These are phyloP conservation scores for Pestalotiopsis sp. DNA, from an alignment of 2,329 filamentous ascomycete species.

Conservation along the genomic window DNA sequence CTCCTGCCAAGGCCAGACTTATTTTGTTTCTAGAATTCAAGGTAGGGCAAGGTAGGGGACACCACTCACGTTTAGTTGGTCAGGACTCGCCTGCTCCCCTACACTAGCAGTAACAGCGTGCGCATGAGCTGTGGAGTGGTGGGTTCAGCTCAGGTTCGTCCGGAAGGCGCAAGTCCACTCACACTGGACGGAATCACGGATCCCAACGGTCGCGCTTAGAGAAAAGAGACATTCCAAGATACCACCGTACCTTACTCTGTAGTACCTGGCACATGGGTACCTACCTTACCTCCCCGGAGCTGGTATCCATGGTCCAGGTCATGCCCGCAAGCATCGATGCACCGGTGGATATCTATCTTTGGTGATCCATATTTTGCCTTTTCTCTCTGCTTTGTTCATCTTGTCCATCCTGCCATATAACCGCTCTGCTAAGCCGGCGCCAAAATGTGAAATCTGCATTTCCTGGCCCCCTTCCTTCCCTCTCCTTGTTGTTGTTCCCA, in stretches of 20 bases:
- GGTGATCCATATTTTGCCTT: background rate
- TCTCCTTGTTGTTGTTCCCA: background rate
- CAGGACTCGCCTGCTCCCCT: background rate
- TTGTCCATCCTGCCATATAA: background rate
- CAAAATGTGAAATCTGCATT: background rate
- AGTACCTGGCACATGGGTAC: background rate
- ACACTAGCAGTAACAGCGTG: background rate
- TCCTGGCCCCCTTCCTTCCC: background rate
- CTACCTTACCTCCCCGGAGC: background rate
- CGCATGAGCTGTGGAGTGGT: background rate
- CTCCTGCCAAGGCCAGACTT: constrained; percentile 1
- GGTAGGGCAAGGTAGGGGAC: background rate
- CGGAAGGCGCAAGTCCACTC: background rate
- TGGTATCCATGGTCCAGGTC: background rate
- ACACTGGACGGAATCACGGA: background rate
- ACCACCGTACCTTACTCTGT: background rate
- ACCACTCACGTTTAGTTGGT: background rate
- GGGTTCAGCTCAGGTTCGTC: background rate
- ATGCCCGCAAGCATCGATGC: background rate
- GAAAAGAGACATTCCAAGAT: background rate
- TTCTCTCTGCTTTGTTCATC: background rate
- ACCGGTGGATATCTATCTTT: background rate
- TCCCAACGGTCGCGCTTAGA: background rate
- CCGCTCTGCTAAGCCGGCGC: background rate
- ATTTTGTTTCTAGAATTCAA: background rate